Base-by-base conservation (phyloP, 148 eudicot genomes). In the Dianthus caryophyllus region DNA sequence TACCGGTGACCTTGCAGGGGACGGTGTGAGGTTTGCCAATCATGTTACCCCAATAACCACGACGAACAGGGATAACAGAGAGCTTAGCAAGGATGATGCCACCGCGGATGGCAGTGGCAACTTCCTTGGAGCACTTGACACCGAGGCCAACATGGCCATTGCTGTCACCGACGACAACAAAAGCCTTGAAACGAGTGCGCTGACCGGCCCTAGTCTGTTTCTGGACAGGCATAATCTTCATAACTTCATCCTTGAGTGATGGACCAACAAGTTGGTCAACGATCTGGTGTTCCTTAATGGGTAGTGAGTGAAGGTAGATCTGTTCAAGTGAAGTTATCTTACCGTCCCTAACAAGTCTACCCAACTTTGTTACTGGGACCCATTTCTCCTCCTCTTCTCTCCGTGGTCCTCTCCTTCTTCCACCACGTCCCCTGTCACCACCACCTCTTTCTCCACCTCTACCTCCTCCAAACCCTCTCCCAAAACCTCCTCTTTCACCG, bases 161-260 rank as follows among this genome's bases (percentile, higher is more conserved):
- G 17, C 2, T 61, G 27, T 61, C 65, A 0, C 65, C 65, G 17
- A 61, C 65, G 5, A 61, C 65, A 0, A 61, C 65, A 15, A 61
- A 61, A 0, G 65, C 65, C 65, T 61, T 61, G 65, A 61, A 61
- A 8, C 65, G 48, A 10, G 65, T 61, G 0, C 65, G 5, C 65
- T 61, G 65, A 12, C 65, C 65, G 17, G 65, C 65, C 7, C 65
- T 46, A 4, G 65, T 61, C 15, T 61, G 65, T 15, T 61, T 61
- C 65, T 61, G 65, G 15, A 61, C 65, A 9, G 65, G 65, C 65
- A 61, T 61, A 29, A 61, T 61, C 14, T 61, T 61, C 65, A 61
- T 61, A 0, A 61, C 65, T 48, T 61, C 65, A 48, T 61, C 65
- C 10, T 61, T 61, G 16, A 61, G 49, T 2, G 65, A 7, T 0